Evolutionary conservation across 129 eudicot species (phyloP).

Genomic region (Glebionis coronaria): DNA sequence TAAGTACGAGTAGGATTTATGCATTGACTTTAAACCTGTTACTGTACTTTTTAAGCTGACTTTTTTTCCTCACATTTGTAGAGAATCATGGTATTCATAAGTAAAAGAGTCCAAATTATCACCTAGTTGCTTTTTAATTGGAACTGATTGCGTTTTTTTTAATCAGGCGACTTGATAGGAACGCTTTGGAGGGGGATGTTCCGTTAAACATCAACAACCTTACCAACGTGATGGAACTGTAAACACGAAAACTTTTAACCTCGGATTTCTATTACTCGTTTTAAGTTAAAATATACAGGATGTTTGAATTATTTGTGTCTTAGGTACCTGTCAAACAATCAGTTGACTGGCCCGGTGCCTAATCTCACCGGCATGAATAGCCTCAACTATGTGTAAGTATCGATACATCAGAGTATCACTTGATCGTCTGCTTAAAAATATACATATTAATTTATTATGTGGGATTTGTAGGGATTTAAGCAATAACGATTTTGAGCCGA

Average conservation of each 20-base stretch:
- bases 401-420: not conserved
- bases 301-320: not conserved
- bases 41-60: not conserved
- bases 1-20: not conserved
- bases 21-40: not conserved
- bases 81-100: not conserved
- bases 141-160: slow-evolving; percentile 7
- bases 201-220: slow-evolving; percentile 50
- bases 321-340: slow-evolving; percentile 47
- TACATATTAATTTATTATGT: not conserved
- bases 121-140: not conserved
- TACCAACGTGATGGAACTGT: slow-evolving; percentile 29
- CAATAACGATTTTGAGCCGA: slow-evolving; percentile 36
- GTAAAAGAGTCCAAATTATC: not conserved
- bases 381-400: slow-evolving; percentile 46
- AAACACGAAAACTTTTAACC: slow-evolving; percentile 3
- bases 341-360: slow-evolving; percentile 41
- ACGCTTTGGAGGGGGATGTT: slow-evolving; percentile 31
- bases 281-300: not conserved
- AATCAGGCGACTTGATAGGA: slow-evolving; percentile 46
- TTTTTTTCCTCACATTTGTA: not conserved
- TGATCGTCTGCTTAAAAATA: not conserved
- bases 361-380: slow-evolving; percentile 40
- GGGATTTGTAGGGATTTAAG: slow-evolving; percentile 45
- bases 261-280: not conserved